Evolutionary conservation across 2,329 filamentous ascomycete genomes (phyloP).

Genomic region (Penicillium hordei): DNA sequence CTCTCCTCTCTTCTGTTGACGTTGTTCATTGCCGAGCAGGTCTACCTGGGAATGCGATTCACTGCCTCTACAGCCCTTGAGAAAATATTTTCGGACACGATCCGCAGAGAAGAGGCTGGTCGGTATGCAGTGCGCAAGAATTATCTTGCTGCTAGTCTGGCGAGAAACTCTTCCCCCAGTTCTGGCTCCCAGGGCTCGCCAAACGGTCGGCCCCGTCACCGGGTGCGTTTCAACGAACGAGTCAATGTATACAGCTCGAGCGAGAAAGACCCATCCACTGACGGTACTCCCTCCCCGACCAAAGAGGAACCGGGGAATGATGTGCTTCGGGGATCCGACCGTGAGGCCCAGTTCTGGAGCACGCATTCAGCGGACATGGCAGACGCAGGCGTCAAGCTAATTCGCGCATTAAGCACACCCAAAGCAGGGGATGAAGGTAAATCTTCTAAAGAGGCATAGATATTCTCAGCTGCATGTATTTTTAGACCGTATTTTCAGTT

Average conservation of each 20-base stretch:
- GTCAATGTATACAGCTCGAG: slow-evolving; percentile 33
- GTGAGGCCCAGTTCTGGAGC: slow-evolving; percentile 55
- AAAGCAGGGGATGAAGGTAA: slow-evolving; percentile 17
- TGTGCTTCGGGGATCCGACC: slow-evolving; percentile 34
- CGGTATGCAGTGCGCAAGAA: slow-evolving; percentile 74
- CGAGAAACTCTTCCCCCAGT: slow-evolving; percentile 7
- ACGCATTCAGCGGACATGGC: slow-evolving; percentile 53
- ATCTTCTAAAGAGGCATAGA: slow-evolving; percentile 16
- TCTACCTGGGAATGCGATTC: slow-evolving; percentile 73
- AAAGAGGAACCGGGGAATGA: slow-evolving; percentile 27
- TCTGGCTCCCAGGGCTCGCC: slow-evolving; percentile 14
- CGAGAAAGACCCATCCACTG: slow-evolving; percentile 29
- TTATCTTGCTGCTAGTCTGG: slow-evolving; percentile 56
- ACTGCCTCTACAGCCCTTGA: slow-evolving; percentile 68
- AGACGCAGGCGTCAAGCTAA: slow-evolving; percentile 52
- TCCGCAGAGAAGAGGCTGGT: slow-evolving; percentile 78
- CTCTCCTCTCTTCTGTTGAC: slow-evolving; percentile 75
- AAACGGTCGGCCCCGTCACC: slow-evolving; percentile 17
- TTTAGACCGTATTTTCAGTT: not conserved
- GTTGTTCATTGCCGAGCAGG: slow-evolving; percentile 79
- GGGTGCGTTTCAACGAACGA: slow-evolving; percentile 36
- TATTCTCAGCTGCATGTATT: not conserved
- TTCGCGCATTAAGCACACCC: slow-evolving; percentile 45
- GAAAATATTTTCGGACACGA: slow-evolving; percentile 77
- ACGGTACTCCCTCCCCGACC: slow-evolving; percentile 17